Evolutionary conservation across 768 basidiomycete genomes (phyloP).

Genomic region (Suillus fuscotomentosus): DNA sequence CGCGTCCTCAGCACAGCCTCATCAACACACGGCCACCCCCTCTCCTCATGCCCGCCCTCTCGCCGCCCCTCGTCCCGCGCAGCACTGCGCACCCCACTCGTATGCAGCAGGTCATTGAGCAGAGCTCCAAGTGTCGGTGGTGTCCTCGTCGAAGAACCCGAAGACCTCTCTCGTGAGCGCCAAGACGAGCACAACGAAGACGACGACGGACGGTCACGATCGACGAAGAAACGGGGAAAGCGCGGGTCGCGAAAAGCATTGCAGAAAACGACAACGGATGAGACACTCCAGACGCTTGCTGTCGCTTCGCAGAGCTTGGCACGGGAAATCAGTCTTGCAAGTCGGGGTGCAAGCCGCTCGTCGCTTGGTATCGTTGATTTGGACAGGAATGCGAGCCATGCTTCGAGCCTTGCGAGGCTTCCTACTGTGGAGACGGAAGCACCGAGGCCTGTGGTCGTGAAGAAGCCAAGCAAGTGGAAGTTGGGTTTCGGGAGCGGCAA

Average conservation of each 20-base stretch:
- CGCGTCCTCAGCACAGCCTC: slow-evolving; percentile 62
- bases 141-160: slow-evolving; percentile 39
- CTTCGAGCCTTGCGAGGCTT: slow-evolving; percentile 35
- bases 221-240: slow-evolving; percentile 78
- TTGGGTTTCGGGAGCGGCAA: slow-evolving; percentile 63
- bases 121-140: slow-evolving; percentile 65
- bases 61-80: slow-evolving; percentile 72
- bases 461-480: slow-evolving; percentile 74
- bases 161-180: slow-evolving; percentile 30
- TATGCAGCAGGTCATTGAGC: slow-evolving; percentile 54
- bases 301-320: slow-evolving; percentile 80
- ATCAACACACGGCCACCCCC: slow-evolving; percentile 55
- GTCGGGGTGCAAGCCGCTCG: slow-evolving; percentile 36
- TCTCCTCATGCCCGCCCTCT: slow-evolving; percentile 63
- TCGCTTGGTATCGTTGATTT: slow-evolving; percentile 30
- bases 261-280: slow-evolving; percentile 56
- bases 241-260: slow-evolving; percentile 78
- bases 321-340: slow-evolving; percentile 73
- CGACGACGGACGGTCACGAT: slow-evolving; percentile 45
- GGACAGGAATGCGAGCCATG: slow-evolving; percentile 20
- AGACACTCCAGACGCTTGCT: slow-evolving; percentile 68
- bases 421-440: background rate
- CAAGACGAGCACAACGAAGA: slow-evolving; percentile 27
- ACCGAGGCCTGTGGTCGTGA: slow-evolving; percentile 30
- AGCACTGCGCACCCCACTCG: slow-evolving; percentile 52